Conservation (phyloP, 805 yeast species). For the Yamadazyma phyllophila region DNA sequence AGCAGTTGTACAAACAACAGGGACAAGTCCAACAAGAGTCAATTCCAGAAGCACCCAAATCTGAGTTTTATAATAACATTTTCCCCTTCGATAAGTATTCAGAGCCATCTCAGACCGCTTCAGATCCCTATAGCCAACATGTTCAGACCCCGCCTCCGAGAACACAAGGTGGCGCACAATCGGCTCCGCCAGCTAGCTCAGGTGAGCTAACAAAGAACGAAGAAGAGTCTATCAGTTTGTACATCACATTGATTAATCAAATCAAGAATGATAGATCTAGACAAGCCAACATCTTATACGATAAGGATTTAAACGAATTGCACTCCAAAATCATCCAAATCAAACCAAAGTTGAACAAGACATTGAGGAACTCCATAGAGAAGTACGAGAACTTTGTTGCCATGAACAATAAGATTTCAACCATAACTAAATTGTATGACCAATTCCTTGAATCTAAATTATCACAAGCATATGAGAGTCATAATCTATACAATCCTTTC, state of each 20-base stretch:
- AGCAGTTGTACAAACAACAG: conserved; percentile 15
- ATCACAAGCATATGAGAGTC: conserved; percentile 35
- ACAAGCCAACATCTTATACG: conserved; percentile 38
- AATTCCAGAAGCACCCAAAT: conserved; percentile 15
- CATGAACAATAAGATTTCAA: conserved; percentile 73
- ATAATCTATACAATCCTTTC: conserved; percentile 15
- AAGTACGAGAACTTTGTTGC: conserved; percentile 67
- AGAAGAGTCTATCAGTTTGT: conserved; percentile 65
- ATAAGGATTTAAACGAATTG: conserved; percentile 52
- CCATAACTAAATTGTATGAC: conserved; percentile 75
- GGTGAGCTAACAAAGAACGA: conserved; percentile 56
- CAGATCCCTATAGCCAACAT: neutral
- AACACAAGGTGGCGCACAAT: neutral
- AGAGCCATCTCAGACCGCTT: neutral
- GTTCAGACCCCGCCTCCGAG: conserved; percentile 2
- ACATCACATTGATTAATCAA: conserved; percentile 63
- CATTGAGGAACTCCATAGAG: conserved; percentile 54
- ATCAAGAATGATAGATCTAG: conserved; percentile 46
- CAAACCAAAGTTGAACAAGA: conserved; percentile 66
- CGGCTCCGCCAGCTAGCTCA: conserved; percentile 5
- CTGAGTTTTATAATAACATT: conserved; percentile 29
- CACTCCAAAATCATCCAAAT: conserved; percentile 58
- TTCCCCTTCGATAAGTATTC: conserved; percentile 18
- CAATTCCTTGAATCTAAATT: conserved; percentile 58
- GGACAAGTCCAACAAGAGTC: conserved; percentile 9